Evolutionary conservation across 2,329 filamentous ascomycete genomes (phyloP).

Genomic region (Epichloe uncinata): DNA sequence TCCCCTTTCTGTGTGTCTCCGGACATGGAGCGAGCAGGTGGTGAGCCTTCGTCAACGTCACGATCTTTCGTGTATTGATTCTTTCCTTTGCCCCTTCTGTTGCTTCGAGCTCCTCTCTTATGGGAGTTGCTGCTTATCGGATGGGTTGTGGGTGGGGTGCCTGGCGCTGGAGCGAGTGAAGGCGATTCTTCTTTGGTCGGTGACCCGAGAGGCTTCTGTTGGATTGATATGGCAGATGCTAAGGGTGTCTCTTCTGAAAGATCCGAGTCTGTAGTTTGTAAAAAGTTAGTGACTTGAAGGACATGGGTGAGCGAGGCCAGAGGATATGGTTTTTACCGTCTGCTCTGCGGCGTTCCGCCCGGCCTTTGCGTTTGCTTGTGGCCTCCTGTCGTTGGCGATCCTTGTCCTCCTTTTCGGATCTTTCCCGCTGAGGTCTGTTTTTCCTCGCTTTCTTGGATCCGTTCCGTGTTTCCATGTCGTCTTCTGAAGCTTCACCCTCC

Average conservation of each 20-base stretch:
- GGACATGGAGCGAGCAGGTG: slow-evolving; percentile 42
- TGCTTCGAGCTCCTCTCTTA: slow-evolving; percentile 47
- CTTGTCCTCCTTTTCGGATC: slow-evolving; percentile 57
- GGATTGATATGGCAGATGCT: slow-evolving; percentile 22
- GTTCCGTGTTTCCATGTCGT: slow-evolving; percentile 43
- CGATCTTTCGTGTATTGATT: slow-evolving; percentile 76
- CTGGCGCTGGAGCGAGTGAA: slow-evolving; percentile 18
- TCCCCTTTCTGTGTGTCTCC: slow-evolving; percentile 31
- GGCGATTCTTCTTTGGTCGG: slow-evolving; percentile 18
- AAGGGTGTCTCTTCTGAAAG: slow-evolving; percentile 52
- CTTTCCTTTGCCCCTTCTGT: slow-evolving; percentile 56
- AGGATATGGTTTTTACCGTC: slow-evolving; percentile 47
- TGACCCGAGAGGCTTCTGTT: slow-evolving; percentile 18
- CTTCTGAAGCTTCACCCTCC: slow-evolving; percentile 55
- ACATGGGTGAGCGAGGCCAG: neutral
- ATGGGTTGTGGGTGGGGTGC: slow-evolving; percentile 31
- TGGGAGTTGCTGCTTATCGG: slow-evolving; percentile 33
- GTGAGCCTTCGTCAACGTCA: slow-evolving; percentile 45
- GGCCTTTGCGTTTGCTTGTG: slow-evolving; percentile 66
- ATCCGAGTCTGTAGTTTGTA: slow-evolving; percentile 46
- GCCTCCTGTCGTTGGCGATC: slow-evolving; percentile 63
- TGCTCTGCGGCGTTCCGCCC: slow-evolving; percentile 64
- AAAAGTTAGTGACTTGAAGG: neutral
- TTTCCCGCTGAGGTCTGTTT: slow-evolving; percentile 47
- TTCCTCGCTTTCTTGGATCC: slow-evolving; percentile 47